A percentile compares a stretch with the other conserved stretches of the same genome.
Conservation (phyloP, 1,284 basidiomycete genomes). For the Erythrobasidium hasegawianum region DNA sequence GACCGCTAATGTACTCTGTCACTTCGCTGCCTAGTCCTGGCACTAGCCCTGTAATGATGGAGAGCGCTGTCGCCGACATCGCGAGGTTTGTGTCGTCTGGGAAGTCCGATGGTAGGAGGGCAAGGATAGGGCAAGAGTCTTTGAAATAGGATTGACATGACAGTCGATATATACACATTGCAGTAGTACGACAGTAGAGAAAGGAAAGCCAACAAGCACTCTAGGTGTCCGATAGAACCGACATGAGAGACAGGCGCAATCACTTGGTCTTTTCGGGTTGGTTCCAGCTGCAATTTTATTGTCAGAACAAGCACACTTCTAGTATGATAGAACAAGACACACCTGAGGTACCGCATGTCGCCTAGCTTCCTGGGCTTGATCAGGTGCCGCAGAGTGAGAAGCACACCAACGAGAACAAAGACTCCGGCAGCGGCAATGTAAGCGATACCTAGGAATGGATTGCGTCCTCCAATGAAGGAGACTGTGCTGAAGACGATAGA, state of each 20-base stretch:
- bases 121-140: background rate
- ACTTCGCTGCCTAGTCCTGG: conserved; percentile 26
- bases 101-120: background rate
- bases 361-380: conserved; percentile 78
- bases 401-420: conserved; percentile 79
- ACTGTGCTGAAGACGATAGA: conserved; percentile 94
- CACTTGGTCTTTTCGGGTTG: conserved; percentile 30
- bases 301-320: background rate
- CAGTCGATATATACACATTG: background rate
- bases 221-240: background rate
- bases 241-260: too few species aligned
- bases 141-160: background rate
- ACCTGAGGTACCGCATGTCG: conserved; percentile 46
- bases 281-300: conserved; percentile 16
- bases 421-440: conserved; percentile 85
- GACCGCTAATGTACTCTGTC: conserved; percentile 29
- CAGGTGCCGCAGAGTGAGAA: conserved; percentile 85
- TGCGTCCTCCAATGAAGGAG: conserved; percentile 97
- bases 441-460: conserved; percentile 94
- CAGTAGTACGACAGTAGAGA: conserved; percentile 1
- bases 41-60: conserved; percentile 29
- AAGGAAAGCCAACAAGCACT: background rate
- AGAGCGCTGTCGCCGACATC: conserved; percentile 28
- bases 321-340: background rate
- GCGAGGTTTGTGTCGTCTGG: too few species aligned